These are phyloP conservation scores for Verruconis gallopava DNA, from an alignment of 2,329 filamentous ascomycete genomes.

Conservation along the genomic window DNA sequence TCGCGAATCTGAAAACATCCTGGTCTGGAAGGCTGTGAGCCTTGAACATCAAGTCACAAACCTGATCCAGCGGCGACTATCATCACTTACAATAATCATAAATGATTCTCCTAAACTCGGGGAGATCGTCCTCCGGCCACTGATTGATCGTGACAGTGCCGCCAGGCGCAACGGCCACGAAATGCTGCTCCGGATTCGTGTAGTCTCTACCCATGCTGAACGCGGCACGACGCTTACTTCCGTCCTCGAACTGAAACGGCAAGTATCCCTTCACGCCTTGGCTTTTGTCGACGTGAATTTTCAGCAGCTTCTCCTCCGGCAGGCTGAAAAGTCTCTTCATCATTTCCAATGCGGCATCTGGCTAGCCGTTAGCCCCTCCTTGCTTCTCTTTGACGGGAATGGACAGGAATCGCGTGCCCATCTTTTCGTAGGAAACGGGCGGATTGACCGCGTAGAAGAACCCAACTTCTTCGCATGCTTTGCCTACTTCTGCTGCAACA, in stretches of 20 bases:
- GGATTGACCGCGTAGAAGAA: constrained; percentile 24
- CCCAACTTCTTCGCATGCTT: constrained; percentile 21
- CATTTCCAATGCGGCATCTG: too few species aligned
- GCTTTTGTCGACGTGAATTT: too few species aligned
- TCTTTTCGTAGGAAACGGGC: too few species aligned
- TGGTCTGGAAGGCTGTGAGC: constrained; percentile 21
- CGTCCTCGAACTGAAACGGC: too few species aligned
- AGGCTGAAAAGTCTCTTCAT: too few species aligned
- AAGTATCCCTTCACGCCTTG: too few species aligned
- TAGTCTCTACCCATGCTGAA: too few species aligned
- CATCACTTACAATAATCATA: constrained; percentile 5
- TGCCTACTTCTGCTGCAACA: constrained; percentile 19
- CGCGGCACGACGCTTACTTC: too few species aligned
- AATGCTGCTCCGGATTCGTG: background rate
- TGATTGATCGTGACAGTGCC: constrained; percentile 23
- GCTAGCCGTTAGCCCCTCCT: too few species aligned
- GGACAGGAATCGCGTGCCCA: too few species aligned
- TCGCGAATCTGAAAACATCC: constrained; percentile 15
- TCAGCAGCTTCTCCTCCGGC: constrained; percentile 18
- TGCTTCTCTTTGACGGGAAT: too few species aligned
- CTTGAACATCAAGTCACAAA: constrained; percentile 21
- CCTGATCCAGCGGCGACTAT: constrained; percentile 21
- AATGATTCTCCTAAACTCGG: constrained; percentile 18
- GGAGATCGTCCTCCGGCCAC: constrained; percentile 19
- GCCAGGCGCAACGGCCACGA: constrained; percentile 24